Evolutionary conservation across 140 eudicot species (phyloP), one percentile per base, ranked within the genome.

Genomic region (Cichorium intybus): DNA sequence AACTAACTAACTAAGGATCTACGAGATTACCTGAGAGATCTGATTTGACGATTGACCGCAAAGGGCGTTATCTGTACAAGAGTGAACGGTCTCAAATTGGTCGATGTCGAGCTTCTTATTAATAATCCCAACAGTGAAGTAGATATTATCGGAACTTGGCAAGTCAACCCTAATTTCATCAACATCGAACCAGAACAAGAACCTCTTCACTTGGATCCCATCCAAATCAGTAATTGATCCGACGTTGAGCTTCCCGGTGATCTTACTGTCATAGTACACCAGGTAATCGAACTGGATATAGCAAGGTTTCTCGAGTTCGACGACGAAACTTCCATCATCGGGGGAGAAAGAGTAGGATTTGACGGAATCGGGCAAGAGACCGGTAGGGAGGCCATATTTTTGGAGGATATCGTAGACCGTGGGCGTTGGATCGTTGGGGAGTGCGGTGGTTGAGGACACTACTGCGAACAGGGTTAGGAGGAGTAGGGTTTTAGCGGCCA

Each of bases 141-240:
- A 85, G 27, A 92, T 85, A 29, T 62, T 81, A 56, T 83, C 82
- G 7, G 89, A 76, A 11, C 80, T 87, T 1, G 96, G 99, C 84
- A 88, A 71, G 73, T 92, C 99, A 67, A 92, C 99, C 52, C 53
- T 88, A 58, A 92, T 92, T 69, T 85, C 93, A 64, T 85, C 93
- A 29, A 92, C 95, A 55, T 72, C 69, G 50, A 92, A 65, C 99
- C 99, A 92, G 47, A 92, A 62, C n/a, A 76, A 67, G 56, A 88
- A 68, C 61, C 69, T 66, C 62, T 85, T 56, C 14, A 88, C 96
- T 70, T 92, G 78, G 59, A 92, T 88, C 17, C 99, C 96, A 24
- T 79, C 64, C 67, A 92, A 64, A 41, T 85, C 68, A 5, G 86
- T 75, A 22, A 92, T 85, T 11, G 99, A 85, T 33, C 99, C 99